These are phyloP conservation scores for Uromyces viciae-fabae DNA, from an alignment of 1,284 basidiomycete species.

Conservation along the genomic window DNA sequence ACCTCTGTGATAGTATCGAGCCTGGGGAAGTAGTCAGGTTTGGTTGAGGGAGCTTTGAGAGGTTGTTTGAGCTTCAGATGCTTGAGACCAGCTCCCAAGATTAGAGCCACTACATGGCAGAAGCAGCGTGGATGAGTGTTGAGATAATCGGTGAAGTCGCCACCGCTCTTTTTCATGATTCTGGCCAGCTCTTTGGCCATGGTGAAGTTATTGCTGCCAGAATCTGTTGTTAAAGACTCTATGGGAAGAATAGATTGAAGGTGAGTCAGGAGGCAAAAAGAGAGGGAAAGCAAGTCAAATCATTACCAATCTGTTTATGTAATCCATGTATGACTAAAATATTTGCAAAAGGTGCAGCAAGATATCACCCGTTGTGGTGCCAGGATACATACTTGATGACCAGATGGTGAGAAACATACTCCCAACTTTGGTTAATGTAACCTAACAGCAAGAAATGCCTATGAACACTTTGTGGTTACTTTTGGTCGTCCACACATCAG, in stretches of 20 bases:
- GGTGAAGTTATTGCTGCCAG: background rate
- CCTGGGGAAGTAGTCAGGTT: background rate
- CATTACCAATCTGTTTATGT: conserved; percentile 8
- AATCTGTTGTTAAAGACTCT: background rate
- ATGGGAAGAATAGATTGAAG: background rate
- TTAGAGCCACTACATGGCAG: background rate
- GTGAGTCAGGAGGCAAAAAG: background rate
- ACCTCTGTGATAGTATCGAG: background rate
- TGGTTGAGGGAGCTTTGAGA: background rate
- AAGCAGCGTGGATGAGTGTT: background rate
- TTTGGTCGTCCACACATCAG: background rate
- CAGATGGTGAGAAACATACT: background rate
- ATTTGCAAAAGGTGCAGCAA: background rate
- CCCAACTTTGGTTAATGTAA: background rate
- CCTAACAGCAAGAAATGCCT: background rate
- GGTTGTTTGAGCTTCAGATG: background rate
- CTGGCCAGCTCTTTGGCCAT: background rate
- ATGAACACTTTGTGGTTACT: background rate
- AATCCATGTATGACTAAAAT: background rate
- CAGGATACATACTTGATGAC: conserved; percentile 6
- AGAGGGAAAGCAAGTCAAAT: background rate
- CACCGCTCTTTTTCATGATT: background rate
- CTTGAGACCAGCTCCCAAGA: background rate
- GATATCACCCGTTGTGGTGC: conserved; percentile 1
- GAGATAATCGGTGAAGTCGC: background rate